These are phyloP conservation scores for Dacryopinax primogenitus DNA, from an alignment of 768 basidiomycete species.

Conservation along the genomic window DNA sequence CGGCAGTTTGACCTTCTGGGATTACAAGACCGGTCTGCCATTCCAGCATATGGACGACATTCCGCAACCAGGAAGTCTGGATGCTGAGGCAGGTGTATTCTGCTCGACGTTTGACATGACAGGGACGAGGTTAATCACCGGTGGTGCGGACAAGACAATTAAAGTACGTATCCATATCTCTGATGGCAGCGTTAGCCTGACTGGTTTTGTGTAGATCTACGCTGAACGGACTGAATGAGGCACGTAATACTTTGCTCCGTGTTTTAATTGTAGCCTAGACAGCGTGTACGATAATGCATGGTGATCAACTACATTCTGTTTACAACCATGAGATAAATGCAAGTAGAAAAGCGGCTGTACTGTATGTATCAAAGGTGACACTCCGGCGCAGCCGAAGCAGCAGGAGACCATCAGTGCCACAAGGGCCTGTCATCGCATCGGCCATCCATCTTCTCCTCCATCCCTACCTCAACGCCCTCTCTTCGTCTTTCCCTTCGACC, in stretches of 20 bases:
- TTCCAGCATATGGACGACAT: slow-evolving; percentile 91
- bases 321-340: neutral
- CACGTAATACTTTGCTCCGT: neutral
- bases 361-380: too few species aligned
- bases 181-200: neutral
- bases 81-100: slow-evolving; percentile 93
- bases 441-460: neutral
- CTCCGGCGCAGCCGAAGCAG: neutral
- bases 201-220: slow-evolving; percentile 8
- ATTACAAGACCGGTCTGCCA: slow-evolving; percentile 84
- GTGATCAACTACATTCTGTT: neutral
- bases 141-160: slow-evolving; percentile 97
- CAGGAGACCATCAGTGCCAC: slow-evolving; percentile 5
- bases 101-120: slow-evolving; percentile 95
- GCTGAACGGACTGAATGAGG: slow-evolving; percentile 14
- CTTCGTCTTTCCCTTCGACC: neutral
- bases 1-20: slow-evolving; percentile 84
- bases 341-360: too few species aligned
- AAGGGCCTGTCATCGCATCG: neutral
- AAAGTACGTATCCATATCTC: slow-evolving; percentile 44
- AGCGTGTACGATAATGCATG: slow-evolving; percentile 2
- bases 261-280: neutral
- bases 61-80: slow-evolving; percentile 93
- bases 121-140: slow-evolving; percentile 86
- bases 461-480: neutral